phyloP scores from a whole-genome alignment of 169 alveolate species.

The Plasmodium gallinaceum region DNA sequence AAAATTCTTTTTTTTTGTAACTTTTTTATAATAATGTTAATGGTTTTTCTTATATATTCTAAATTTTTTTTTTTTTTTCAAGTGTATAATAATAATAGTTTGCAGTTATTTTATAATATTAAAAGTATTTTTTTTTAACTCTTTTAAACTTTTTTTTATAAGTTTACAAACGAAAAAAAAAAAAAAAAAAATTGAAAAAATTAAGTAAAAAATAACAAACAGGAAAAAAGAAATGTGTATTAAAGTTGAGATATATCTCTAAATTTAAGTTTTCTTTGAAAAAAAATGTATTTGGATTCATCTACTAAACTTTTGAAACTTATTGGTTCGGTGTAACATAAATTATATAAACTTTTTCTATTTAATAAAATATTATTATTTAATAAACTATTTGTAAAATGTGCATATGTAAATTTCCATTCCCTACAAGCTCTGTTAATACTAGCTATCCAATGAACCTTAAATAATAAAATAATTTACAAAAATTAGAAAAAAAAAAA shows the following conservation, averaged over 20 bases:
- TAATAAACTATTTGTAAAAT: conserved; percentile 81
- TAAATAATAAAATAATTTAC: neutral
- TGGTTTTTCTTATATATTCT: neutral
- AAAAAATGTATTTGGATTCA: conserved; percentile 82
- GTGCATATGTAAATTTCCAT: conserved; percentile 84
- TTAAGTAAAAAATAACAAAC: no score
- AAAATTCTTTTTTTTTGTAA: neutral
- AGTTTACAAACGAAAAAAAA: no score
- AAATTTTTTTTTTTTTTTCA: no score
- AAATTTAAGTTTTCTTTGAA: conserved; percentile 76
- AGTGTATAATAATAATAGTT: no score
- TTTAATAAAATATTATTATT: conserved; percentile 79
- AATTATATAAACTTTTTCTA: conserved; percentile 82
- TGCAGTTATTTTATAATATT: no score
- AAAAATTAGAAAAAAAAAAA: neutral
- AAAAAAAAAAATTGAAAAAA: no score
- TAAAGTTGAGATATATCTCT: conserved; percentile 78
- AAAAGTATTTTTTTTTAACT: neutral
- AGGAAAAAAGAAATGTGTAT: neutral
- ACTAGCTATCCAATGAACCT: conserved; percentile 87
- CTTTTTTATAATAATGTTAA: neutral
- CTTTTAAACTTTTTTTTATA: neutral
- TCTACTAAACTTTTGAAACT: conserved; percentile 85
- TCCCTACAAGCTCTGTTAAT: conserved; percentile 86
- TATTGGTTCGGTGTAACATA: conserved; percentile 84